Evolutionary conservation across 805 yeast species (phyloP).

Genomic region (Kodamaea laetipori): DNA sequence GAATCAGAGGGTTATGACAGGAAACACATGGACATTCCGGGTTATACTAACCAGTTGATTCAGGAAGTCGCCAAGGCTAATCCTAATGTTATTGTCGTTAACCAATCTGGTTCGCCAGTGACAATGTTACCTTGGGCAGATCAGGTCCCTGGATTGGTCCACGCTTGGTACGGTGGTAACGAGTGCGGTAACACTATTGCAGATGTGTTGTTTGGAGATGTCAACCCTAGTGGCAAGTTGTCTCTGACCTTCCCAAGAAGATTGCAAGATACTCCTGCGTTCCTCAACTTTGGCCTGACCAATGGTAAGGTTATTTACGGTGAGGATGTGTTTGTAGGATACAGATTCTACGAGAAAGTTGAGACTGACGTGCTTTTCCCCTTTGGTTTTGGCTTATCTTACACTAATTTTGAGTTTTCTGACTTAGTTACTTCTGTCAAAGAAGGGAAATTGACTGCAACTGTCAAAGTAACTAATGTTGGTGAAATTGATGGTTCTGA

Average conservation of each 20-base stretch:
- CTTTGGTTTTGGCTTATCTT: constrained; percentile 65
- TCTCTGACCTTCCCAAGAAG: constrained; percentile 56
- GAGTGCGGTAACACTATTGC: constrained; percentile 62
- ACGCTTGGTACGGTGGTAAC: constrained; percentile 60
- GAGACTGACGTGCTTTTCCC: constrained; percentile 54
- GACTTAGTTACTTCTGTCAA: constrained; percentile 35
- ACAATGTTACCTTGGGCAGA: constrained; percentile 51
- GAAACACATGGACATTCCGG: constrained; percentile 52
- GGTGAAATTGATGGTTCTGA: constrained; percentile 55
- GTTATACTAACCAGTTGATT: constrained; percentile 47
- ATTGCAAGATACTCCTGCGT: constrained; percentile 58
- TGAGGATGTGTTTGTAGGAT: constrained; percentile 67
- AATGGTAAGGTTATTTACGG: constrained; percentile 60
- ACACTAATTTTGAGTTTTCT: constrained; percentile 49
- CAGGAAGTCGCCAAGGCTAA: constrained; percentile 48
- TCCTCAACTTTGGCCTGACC: constrained; percentile 50
- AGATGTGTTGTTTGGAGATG: constrained; percentile 60
- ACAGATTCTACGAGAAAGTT: constrained; percentile 58
- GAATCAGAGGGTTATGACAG: constrained; percentile 65
- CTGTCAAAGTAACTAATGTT: constrained; percentile 48
- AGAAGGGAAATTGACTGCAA: constrained; percentile 30
- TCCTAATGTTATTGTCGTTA: constrained; percentile 53
- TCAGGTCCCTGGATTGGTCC: constrained; percentile 46
- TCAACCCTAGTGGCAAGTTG: constrained; percentile 61
- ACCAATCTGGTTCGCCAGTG: constrained; percentile 65